Percentiles rank a stretch among this genome's conserved stretches.
phyloP scores from a whole-genome alignment of 1,284 basidiomycete species.

The Mycena citricolor region DNA sequence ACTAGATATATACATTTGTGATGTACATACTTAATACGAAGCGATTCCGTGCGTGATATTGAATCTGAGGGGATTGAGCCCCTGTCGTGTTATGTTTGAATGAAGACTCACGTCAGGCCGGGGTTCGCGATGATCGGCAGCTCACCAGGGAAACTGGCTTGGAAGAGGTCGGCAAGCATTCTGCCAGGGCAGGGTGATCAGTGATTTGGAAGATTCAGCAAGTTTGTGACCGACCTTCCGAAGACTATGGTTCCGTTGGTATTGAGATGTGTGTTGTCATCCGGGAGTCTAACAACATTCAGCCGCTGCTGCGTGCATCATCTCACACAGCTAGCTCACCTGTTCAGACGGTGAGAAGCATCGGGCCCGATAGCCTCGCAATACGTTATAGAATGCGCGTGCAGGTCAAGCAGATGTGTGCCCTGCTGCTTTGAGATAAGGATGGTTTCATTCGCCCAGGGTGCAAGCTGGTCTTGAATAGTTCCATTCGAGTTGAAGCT shows the following conservation, averaged over 20 bases:
- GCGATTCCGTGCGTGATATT: constrained; percentile 26
- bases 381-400: constrained; percentile 42
- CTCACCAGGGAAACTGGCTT: constrained; percentile 33
- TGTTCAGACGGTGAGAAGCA: constrained; percentile 42
- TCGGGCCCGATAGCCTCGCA: constrained; percentile 42
- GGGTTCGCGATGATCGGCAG: constrained; percentile 38
- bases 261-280: constrained; percentile 31
- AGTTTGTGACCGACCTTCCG: constrained; percentile 29
- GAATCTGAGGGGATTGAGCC: constrained; percentile 5
- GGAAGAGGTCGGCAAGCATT: constrained; percentile 43
- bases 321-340: constrained; percentile 39
- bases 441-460: constrained; percentile 44
- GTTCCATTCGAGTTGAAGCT: constrained; percentile 39
- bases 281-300: constrained; percentile 3
- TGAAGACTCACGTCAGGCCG: constrained; percentile 26
- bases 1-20: too few relatives aligned
- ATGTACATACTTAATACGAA: constrained; percentile 21
- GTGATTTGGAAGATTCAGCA: neutral
- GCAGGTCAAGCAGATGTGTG: constrained; percentile 42
- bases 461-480: constrained; percentile 39
- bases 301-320: constrained; percentile 28
- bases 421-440: constrained; percentile 38
- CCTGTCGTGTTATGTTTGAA: constrained; percentile 22
- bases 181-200: constrained; percentile 22
- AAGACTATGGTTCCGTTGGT: constrained; percentile 38